These are phyloP conservation scores for Scheffersomyces titani DNA, from an alignment of 1,139 yeast genomes.

Conservation along the genomic window DNA sequence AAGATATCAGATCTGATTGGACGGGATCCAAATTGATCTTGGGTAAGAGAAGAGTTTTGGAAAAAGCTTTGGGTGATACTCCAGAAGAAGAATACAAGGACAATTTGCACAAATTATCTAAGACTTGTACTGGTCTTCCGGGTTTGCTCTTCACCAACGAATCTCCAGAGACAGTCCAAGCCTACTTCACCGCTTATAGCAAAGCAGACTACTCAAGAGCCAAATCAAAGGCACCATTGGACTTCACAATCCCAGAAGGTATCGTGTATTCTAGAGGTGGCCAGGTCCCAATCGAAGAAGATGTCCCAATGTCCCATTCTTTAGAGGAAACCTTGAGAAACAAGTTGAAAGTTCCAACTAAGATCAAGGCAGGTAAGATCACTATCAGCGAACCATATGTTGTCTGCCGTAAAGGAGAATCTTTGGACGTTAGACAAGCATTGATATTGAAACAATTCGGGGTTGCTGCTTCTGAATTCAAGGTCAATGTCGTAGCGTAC, in stretches of 20 bases:
- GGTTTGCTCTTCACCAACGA: constrained; percentile 91
- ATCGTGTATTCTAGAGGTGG: constrained; percentile 95
- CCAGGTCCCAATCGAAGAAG: constrained; percentile 84
- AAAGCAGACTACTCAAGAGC: constrained; percentile 89
- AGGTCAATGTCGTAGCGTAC: constrained; percentile 74
- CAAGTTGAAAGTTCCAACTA: constrained; percentile 88
- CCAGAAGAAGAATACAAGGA: constrained; percentile 90
- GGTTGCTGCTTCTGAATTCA: constrained; percentile 88
- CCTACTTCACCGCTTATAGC: constrained; percentile 76
- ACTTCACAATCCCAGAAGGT: constrained; percentile 86
- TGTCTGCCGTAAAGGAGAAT: constrained; percentile 80
- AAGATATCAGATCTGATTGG: constrained; percentile 93
- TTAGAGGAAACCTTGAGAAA: constrained; percentile 90
- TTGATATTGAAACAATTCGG: constrained; percentile 93
- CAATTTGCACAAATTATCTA: constrained; percentile 69
- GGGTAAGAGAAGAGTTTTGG: constrained; percentile 92
- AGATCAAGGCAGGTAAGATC: constrained; percentile 86
- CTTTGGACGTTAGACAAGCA: constrained; percentile 88
- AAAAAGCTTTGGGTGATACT: constrained; percentile 85
- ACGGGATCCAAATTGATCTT: constrained; percentile 80
- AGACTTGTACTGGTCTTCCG: constrained; percentile 66
- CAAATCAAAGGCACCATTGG: constrained; percentile 78
- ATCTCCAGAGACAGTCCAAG: constrained; percentile 76
- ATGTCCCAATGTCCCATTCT: constrained; percentile 95
- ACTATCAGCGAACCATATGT: constrained; percentile 71